Evolutionary conservation across 2,329 filamentous ascomycete species (phyloP), one percentile per base, ranked within the genome.

Genomic region (Basipetospora chlamydospora): DNA sequence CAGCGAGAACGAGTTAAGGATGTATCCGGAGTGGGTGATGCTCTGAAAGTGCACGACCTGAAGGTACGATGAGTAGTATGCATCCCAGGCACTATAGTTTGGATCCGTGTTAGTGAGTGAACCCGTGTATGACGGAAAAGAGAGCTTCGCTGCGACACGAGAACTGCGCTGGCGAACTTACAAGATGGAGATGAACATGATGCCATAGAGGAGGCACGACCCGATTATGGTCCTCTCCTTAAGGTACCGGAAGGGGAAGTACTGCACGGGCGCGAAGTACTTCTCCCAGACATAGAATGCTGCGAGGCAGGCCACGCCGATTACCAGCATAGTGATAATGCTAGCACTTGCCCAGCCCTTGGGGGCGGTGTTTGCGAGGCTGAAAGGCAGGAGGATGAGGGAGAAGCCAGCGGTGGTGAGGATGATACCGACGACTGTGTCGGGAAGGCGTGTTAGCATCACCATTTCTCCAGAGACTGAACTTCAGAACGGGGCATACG

Each of bases 211-310:
- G 36, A 59, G 38, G 42, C 59, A 65, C 9, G 62, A 55, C 3
- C 64, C 64, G 3, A 69, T 50, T 33, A 69, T 57, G n/a, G 65
- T 69, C 23, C 58, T 54, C 38, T 68, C 55, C 36, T 58, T 57
- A 43, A 73, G 54, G 47, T 72, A 57, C 42, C 56, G 52, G 48
- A 58, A 70, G 3, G 65, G 70, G 33, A 80, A 60, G 51, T 80
- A 68, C 15, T 67, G 67, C 39, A 68, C 64, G 0, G 63, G 63
- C 1, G 76, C 69, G 35, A 69, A 56, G 33, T 56, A 74, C 11
- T 55, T 61, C 53, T 80, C 76, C 61, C 69, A 76, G 2, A 68
- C 41, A 2, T 55, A 66, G 36, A 79, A 73, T 6, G 53, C 47
- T 4, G 56, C 48, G 3, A 76, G 48, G 12, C 63, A 57, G 0